Base-by-base conservation (phyloP, 2,329 filamentous ascomycete species). In the Aspergillus fumigatiaffinis region DNA sequence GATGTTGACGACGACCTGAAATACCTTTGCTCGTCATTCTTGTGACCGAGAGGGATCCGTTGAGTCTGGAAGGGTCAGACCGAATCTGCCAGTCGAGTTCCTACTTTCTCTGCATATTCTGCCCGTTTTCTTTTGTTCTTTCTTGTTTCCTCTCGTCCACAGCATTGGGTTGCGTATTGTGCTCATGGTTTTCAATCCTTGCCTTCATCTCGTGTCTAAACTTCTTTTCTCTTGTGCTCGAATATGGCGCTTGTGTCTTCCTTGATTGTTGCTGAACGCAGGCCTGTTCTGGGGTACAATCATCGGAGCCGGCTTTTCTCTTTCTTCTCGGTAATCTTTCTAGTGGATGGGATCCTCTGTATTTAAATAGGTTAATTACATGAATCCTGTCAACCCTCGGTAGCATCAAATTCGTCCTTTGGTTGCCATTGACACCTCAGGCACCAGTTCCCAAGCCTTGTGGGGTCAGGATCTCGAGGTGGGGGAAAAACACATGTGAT, bases 1-100 rank as follows among this genome's bases (percentile, higher is more conserved):
- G 66, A 73, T 66, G 68, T 68, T 70, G 68, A 71, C 56, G 68
- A 72, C 64, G 52, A 57, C 58, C 44, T 10, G 21, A 58, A 55
- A 54, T 63, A 59, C 56, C 56, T 62, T 55, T 57, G 51, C 46
- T 28, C 53, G 54, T 47, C 44, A 12, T 14, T 47, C 44, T 47
- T 23, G 51, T 57, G 55, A 52, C 49, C 38, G 10, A 47, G 21
- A 17, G 44, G 17, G 7, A 50, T 42, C 49, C 50, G 41, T 46
- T 49, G 50, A 53, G 48, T 52, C 49, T 53, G 50, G 52, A 42
- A 41, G 23, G 55, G 57, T 53, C 54, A 50, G 23, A 25, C 38
- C 50, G 46, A 52, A 41, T 47, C 48, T 55, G 51, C 52, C 53
- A 47, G 51, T 56, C 53, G 51, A 61, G 55, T 62, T 60, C 61